These are phyloP conservation scores for Mentha longifolia DNA, from an alignment of 257 asterid species.

Conservation along the genomic window DNA sequence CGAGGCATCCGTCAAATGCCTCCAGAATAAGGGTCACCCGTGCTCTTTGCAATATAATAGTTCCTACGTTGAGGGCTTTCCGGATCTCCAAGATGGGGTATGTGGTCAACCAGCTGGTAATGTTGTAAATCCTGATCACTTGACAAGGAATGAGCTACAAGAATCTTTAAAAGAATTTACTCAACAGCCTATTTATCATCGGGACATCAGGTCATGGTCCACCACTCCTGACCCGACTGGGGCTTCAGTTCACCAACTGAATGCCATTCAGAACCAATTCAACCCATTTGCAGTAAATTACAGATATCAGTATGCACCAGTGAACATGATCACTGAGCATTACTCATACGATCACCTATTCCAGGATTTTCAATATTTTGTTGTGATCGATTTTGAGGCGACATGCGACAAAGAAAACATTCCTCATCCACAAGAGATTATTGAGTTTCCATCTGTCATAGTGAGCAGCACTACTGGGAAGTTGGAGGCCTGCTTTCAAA, in stretches of 20 bases:
- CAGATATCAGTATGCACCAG: constrained; percentile 56
- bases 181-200: constrained; percentile 44
- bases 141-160: constrained; percentile 45
- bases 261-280: constrained; percentile 58
- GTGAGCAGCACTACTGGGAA: constrained; percentile 78
- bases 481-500: constrained; percentile 79
- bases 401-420: constrained; percentile 79
- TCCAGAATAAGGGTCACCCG: constrained; percentile 57
- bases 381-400: constrained; percentile 91
- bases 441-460: constrained; percentile 92
- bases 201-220: constrained; percentile 54
- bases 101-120: constrained; percentile 51
- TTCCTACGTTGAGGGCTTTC: constrained; percentile 48
- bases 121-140: constrained; percentile 40
- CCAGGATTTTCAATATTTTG: constrained; percentile 80
- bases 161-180: constrained; percentile 52
- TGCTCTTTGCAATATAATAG: constrained; percentile 48
- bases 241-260: constrained; percentile 44
- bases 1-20: constrained; percentile 67
- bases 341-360: constrained; percentile 52
- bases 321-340: constrained; percentile 51
- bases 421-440: constrained; percentile 93
- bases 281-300: constrained; percentile 59
- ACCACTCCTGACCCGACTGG: constrained; percentile 49
- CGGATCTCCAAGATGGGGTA: constrained; percentile 46